Conservation (phyloP, 1,139 yeast genomes). For the Yamadazyma friedrichii region DNA sequence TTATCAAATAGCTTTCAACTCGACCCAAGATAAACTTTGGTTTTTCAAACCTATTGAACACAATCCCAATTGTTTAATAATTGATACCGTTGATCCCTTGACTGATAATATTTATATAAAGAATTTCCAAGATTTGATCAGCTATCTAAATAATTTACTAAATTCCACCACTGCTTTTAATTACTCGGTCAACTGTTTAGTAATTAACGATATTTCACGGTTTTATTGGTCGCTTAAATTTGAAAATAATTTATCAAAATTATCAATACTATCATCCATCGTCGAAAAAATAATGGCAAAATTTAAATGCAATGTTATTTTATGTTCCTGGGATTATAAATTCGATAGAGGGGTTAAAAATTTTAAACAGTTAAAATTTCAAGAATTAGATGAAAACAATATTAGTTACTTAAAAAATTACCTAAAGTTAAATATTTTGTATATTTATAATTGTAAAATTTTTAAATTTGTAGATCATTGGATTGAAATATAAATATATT, state of each 20-base stretch:
- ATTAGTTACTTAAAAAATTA: not conserved
- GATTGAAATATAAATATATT: not conserved
- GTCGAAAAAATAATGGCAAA: slow-evolving; percentile 13
- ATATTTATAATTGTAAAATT: slow-evolving; percentile 11
- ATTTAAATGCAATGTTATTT: slow-evolving; percentile 30
- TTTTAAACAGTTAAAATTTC: not conserved
- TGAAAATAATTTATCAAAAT: slow-evolving; percentile 10
- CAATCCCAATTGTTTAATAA: not conserved
- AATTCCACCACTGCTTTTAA: not conserved
- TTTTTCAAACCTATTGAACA: not conserved
- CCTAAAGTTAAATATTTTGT: slow-evolving; percentile 15
- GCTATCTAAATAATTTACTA: too few relatives aligned
- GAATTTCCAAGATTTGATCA: too few relatives aligned
- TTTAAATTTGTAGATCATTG: slow-evolving; percentile 2
- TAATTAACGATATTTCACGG: slow-evolving; percentile 21
- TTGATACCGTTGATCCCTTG: not conserved
- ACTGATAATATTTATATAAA: not conserved
- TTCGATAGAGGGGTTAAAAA: slow-evolving; percentile 32
- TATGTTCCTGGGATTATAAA: slow-evolving; percentile 32
- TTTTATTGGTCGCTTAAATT: slow-evolving; percentile 33
- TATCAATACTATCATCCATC: slow-evolving; percentile 1
- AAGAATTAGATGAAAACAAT: not conserved
- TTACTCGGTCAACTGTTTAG: not conserved
- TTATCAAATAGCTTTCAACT: slow-evolving; percentile 3
- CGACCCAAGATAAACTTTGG: not conserved